These are phyloP conservation scores for Metschnikowia anglica DNA, from an alignment of 805 yeast genomes.

Conservation along the genomic window DNA sequence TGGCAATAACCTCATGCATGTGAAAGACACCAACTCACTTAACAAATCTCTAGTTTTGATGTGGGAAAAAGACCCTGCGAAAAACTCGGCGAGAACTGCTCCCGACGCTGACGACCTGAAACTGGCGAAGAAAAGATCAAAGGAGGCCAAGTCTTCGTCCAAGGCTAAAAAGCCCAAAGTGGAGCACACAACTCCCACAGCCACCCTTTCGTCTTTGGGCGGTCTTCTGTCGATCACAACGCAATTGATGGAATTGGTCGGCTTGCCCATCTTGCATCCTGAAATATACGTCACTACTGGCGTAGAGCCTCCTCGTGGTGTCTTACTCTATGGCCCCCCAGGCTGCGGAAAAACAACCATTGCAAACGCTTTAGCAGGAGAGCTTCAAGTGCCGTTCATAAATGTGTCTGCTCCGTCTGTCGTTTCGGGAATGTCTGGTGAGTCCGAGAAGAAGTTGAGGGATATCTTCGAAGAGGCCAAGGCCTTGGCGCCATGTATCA, in stretches of 20 bases:
- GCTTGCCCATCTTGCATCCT: constrained; percentile 89
- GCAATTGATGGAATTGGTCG: constrained; percentile 85
- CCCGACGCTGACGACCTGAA: constrained; percentile 25
- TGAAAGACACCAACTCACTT: constrained; percentile 61
- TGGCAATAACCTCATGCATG: constrained; percentile 58
- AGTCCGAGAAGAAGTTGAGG: constrained; percentile 89
- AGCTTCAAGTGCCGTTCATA: constrained; percentile 87
- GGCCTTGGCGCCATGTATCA: constrained; percentile 82
- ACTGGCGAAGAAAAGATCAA: constrained; percentile 51
- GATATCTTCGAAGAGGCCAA: constrained; percentile 94
- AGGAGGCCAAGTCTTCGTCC: constrained; percentile 36
- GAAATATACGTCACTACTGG: constrained; percentile 87
- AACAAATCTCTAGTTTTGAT: constrained; percentile 73
- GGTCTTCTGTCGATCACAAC: constrained; percentile 86
- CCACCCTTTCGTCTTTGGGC: constrained; percentile 73
- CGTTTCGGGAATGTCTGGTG: constrained; percentile 99
- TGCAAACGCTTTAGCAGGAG: constrained; percentile 95
- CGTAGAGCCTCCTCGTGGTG: constrained; percentile 93
- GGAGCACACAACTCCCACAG: constrained; percentile 68
- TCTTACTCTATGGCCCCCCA: constrained; percentile 94
- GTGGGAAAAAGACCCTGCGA: constrained; percentile 52
- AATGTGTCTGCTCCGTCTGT: constrained; percentile 92
- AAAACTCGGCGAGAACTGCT: constrained; percentile 2
- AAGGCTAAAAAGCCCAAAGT: constrained; percentile 41
- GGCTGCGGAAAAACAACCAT: constrained; percentile 98